phyloP scores from a whole-genome alignment of 306 rosid species.

The Vigna trinervia region DNA sequence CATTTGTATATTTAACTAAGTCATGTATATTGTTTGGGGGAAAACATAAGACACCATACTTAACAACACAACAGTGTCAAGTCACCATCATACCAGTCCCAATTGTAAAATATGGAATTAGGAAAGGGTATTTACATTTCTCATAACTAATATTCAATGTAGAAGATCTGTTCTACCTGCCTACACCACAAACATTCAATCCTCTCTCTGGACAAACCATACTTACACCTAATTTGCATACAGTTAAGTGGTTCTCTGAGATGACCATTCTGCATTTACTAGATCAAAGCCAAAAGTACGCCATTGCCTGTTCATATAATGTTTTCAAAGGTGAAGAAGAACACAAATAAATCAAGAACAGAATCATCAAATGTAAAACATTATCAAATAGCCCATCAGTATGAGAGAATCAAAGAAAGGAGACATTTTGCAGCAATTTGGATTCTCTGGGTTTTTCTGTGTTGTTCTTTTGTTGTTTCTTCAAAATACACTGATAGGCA shows the following conservation, averaged over 20 bases:
- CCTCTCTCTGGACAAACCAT: conserved; percentile 33
- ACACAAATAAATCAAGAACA: conserved; percentile 38
- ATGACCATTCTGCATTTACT: conserved; percentile 39
- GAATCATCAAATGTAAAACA: conserved; percentile 19
- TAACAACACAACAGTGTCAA: conserved; percentile 34
- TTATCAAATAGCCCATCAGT: conserved; percentile 8
- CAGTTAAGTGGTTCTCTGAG: conserved; percentile 37
- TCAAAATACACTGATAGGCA: too few species aligned
- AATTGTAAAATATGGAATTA: conserved; percentile 47
- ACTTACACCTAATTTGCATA: conserved; percentile 39
- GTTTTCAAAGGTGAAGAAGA: conserved; percentile 32
- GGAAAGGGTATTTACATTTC: conserved; percentile 40
- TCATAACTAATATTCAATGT: conserved; percentile 38
- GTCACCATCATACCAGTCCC: conserved; percentile 22
- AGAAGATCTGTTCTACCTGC: conserved; percentile 39
- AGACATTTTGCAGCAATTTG: neutral
- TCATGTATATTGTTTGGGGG: conserved; percentile 33
- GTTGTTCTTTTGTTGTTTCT: too few species aligned
- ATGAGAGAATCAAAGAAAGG: conserved; percentile 8
- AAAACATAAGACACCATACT: conserved; percentile 29
- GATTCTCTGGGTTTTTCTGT: too few species aligned
- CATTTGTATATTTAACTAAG: neutral
- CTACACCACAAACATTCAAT: conserved; percentile 35
- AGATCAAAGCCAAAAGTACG: conserved; percentile 80
- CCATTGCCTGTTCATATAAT: conserved; percentile 87